phyloP scores from a whole-genome alignment of 2,329 filamentous ascomycete genomes.

The Verticillium nubilum region DNA sequence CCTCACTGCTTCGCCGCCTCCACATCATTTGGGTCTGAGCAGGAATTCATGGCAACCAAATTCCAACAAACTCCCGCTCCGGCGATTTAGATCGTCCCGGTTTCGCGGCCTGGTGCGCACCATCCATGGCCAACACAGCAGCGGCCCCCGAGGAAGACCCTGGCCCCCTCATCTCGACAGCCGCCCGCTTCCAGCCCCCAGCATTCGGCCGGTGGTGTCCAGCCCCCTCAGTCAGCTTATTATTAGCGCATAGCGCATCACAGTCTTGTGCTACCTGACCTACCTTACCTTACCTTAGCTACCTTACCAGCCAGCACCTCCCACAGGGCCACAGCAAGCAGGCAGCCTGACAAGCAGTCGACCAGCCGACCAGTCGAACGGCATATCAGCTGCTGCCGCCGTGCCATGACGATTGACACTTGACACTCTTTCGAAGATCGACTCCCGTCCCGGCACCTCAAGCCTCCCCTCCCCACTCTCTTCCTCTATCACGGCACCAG shows the following conservation, averaged over 20 bases:
- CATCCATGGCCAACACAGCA: neutral
- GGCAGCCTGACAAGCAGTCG: neutral
- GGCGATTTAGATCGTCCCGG: neutral
- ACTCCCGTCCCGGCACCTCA: conserved; percentile 1
- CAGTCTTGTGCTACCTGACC: neutral
- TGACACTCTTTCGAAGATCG: conserved; percentile 1
- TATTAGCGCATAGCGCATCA: neutral
- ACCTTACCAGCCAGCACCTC: too few species aligned
- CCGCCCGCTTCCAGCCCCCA: neutral
- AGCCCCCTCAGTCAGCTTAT: neutral
- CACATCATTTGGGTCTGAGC: neutral
- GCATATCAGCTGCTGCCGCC: neutral
- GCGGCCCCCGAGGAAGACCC: neutral
- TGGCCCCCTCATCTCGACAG: neutral
- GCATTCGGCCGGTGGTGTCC: too few species aligned
- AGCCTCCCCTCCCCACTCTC: neutral
- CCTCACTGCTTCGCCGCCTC: neutral
- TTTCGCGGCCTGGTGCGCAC: neutral
- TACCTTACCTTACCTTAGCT: too few species aligned
- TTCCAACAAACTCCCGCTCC: neutral
- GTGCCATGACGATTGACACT: neutral
- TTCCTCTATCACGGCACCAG: neutral
- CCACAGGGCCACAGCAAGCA: neutral
- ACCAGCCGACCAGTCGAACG: neutral
- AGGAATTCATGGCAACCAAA: neutral